Evolutionary conservation across 257 asterid species (phyloP).

Genomic region (Dorcoceras hygrometricum): DNA sequence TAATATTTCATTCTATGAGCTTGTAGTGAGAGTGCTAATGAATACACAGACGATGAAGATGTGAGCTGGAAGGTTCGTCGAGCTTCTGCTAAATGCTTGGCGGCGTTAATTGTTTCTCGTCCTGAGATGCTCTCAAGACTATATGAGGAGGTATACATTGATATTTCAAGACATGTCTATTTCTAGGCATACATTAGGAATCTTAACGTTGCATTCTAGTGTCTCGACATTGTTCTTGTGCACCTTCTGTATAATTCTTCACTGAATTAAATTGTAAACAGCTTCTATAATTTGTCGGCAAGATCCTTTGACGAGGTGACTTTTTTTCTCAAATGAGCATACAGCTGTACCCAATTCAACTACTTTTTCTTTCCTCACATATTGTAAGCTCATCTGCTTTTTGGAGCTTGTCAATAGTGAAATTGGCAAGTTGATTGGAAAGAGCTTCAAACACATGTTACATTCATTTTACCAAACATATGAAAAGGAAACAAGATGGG

Average conservation of each 20-base stretch:
- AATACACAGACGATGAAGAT: conserved; percentile 98
- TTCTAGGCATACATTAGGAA: conserved; percentile 2
- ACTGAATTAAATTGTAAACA: not conserved
- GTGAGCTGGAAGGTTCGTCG: conserved; percentile 98
- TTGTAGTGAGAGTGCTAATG: conserved; percentile 92
- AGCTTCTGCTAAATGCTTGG: conserved; percentile 97
- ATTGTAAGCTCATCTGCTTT: conserved; percentile 2
- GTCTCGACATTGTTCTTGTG: conserved; percentile 1
- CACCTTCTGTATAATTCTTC: not conserved
- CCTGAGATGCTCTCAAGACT: conserved; percentile 94
- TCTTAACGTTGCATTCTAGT: too few species aligned
- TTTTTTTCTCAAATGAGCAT: not conserved
- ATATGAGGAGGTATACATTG: conserved; percentile 69
- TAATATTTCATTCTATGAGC: conserved; percentile 28
- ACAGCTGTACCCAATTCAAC: conserved; percentile 2
- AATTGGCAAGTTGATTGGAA: not conserved
- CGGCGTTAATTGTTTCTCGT: conserved; percentile 89
- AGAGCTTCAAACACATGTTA: conserved; percentile 12
- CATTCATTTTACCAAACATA: conserved; percentile 1
- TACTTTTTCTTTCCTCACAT: not conserved
- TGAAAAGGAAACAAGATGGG: conserved; percentile 1
- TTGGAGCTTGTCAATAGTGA: conserved; percentile 8
- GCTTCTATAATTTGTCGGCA: not conserved
- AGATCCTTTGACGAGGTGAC: not conserved
- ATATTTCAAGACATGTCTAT: not conserved